Conservation (phyloP, 2,329 filamentous ascomycete genomes). For the Pleoardoris graminearum region DNA sequence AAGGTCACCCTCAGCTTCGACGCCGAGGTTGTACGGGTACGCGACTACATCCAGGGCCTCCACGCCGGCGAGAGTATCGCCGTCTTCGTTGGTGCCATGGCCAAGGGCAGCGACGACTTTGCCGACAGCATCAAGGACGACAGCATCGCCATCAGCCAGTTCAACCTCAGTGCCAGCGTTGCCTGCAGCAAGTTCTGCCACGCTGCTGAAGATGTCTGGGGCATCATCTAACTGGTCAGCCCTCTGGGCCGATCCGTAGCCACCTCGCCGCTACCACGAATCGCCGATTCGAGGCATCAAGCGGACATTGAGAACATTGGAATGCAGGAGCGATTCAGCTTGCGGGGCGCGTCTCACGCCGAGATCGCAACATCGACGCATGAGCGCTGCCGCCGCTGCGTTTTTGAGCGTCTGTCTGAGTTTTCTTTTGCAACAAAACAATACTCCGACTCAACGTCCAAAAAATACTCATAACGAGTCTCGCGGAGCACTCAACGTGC, state of each 20-base stretch:
- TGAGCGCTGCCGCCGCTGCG: slow-evolving; percentile 48
- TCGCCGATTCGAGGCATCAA: slow-evolving; percentile 22
- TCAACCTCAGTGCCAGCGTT: slow-evolving; percentile 93
- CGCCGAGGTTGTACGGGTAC: slow-evolving; percentile 79
- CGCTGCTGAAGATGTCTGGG: slow-evolving; percentile 94
- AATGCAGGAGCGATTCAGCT: slow-evolving; percentile 33
- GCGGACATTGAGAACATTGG: slow-evolving; percentile 21
- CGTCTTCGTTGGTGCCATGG: slow-evolving; percentile 98
- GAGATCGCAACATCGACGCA: slow-evolving; percentile 74
- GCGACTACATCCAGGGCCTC: slow-evolving; percentile 83
- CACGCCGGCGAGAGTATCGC: slow-evolving; percentile 88
- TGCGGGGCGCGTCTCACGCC: slow-evolving; percentile 43
- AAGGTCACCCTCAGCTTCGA: slow-evolving; percentile 98
- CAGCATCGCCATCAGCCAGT: slow-evolving; percentile 98
- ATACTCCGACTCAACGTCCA: slow-evolving; percentile 75
- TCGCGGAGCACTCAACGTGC: slow-evolving; percentile 69
- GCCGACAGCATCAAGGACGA: slow-evolving; percentile 94
- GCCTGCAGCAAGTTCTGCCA: slow-evolving; percentile 99
- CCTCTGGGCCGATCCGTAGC: slow-evolving; percentile 27
- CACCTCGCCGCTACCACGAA: slow-evolving; percentile 30
- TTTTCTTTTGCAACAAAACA: slow-evolving; percentile 83
- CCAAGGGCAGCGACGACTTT: slow-evolving; percentile 93
- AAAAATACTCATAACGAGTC: slow-evolving; percentile 56
- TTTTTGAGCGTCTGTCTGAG: slow-evolving; percentile 69
- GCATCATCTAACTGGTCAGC: slow-evolving; percentile 69